Percentiles rank a stretch among this genome's conserved stretches.
Conservation (phyloP, 2,329 filamentous ascomycete species). For the Onygena corvina region DNA sequence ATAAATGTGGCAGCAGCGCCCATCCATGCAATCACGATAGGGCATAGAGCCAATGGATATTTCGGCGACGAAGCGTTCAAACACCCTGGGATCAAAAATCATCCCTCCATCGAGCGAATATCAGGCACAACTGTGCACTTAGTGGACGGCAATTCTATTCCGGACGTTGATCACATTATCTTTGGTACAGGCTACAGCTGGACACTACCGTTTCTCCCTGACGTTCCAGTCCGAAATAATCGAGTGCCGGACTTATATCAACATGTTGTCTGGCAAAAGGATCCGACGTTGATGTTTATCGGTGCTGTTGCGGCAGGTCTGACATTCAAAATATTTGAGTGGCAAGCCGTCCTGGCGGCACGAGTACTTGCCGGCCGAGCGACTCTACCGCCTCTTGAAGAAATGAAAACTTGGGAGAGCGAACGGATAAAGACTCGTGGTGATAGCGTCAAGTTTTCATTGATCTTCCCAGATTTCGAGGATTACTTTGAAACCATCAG, state of each 20-base stretch:
- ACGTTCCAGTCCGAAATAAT: slow-evolving; percentile 48
- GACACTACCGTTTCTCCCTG: slow-evolving; percentile 58
- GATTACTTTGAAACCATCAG: slow-evolving; percentile 49
- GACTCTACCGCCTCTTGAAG: slow-evolving; percentile 37
- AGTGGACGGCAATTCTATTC: slow-evolving; percentile 51
- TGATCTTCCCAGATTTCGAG: slow-evolving; percentile 51
- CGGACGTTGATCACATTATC: slow-evolving; percentile 59
- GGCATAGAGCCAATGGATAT: slow-evolving; percentile 35
- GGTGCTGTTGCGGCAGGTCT: slow-evolving; percentile 39
- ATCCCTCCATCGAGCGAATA: slow-evolving; percentile 41
- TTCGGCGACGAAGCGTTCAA: slow-evolving; percentile 43
- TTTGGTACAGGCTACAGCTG: slow-evolving; percentile 88
- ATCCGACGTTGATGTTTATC: slow-evolving; percentile 64
- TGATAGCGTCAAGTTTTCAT: slow-evolving; percentile 46
- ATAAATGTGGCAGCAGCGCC: slow-evolving; percentile 45
- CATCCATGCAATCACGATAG: slow-evolving; percentile 50
- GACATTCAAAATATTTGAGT: slow-evolving; percentile 59
- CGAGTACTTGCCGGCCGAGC: slow-evolving; percentile 46
- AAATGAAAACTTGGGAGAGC: slow-evolving; percentile 46
- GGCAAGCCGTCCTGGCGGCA: slow-evolving; percentile 53
- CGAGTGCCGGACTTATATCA: slow-evolving; percentile 62
- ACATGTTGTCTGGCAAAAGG: slow-evolving; percentile 61
- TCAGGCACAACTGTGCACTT: slow-evolving; percentile 51
- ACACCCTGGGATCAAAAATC: slow-evolving; percentile 38
- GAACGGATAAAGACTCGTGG: slow-evolving; percentile 44